Base-by-base conservation (phyloP, 306 rosid species). In the Trifolium subterraneum region DNA sequence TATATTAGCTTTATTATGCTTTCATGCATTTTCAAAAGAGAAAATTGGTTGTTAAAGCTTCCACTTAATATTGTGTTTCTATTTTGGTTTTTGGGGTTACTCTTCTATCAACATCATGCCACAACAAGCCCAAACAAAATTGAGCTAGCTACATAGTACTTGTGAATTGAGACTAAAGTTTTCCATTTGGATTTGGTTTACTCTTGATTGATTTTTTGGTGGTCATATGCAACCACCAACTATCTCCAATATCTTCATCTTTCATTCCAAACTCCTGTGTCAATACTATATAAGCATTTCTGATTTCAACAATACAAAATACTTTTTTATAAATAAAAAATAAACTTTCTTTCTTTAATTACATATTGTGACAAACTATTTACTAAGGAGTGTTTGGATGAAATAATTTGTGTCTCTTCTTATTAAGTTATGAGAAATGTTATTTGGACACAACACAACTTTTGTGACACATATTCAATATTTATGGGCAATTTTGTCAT, bases 1-100 rank as follows among this genome's bases (percentile, higher is more conserved):
- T 15, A 45, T 23, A 35, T 55, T 72, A 47, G 52, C 59, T 27
- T 72, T 15, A 55, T 67, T 22, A 3, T 45, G 38, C 50, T 59
- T 19, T 54, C 59, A 52, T 52, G 59, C 4, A 20, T 52, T 52
- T 52, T 55, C 5, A 10, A 22, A 12, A 20, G 31, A 10, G 62
- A 55, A 55, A 56, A 56, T 20, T 22, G 15, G 35, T 11, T 23
- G 62, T 4, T 11, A 56, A 10, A 25, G 33, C 62, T 22, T 56
- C 62, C 62, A 55, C 29, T 54, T 19, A 55, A 13, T 55, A 20
- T 10, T 19, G 13, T 20, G 61, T 22, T 55, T 22, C 61, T 20
- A 22, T 20, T 55, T 55, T 55, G 14, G 15, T 2, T 52, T 55
- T 22, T 5, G 14, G n/a, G 6, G 31, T 5, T 20, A 20, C 31